phyloP scores from a whole-genome alignment of 1,284 basidiomycete species.

The Sanghuangporus sanghuang region DNA sequence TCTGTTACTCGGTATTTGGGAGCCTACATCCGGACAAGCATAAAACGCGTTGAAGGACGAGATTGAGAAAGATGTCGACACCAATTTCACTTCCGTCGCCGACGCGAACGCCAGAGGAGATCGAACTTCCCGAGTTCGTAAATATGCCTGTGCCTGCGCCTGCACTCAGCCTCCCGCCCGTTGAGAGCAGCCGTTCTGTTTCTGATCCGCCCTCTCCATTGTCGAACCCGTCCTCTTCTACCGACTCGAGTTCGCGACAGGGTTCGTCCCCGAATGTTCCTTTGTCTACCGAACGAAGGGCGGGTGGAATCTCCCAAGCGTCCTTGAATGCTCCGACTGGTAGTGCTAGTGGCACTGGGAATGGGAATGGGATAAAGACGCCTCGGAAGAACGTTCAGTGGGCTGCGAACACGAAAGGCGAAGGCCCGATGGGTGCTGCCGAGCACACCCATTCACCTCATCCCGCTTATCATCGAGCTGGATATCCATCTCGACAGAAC shows the following conservation, averaged over 20 bases:
- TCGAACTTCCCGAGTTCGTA: not conserved
- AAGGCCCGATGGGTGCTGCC: conserved; percentile 5
- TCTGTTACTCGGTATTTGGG: not conserved
- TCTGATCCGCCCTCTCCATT: not conserved
- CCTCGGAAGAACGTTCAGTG: conserved; percentile 44
- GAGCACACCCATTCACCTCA: not conserved
- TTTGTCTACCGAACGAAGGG: not conserved
- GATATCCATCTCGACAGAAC: not conserved
- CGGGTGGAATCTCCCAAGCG: not conserved
- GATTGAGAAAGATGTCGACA: not conserved
- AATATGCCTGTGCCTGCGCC: not conserved
- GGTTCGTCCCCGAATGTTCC: not conserved
- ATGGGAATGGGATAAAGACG: conserved; percentile 32
- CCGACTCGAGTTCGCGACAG: not conserved
- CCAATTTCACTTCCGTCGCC: not conserved
- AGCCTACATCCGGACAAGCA: not conserved
- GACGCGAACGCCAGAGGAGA: not conserved
- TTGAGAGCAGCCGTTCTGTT: not conserved
- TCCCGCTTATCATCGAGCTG: not conserved
- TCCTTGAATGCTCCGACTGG: not conserved
- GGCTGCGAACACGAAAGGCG: conserved; percentile 24
- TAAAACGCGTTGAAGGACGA: not conserved
- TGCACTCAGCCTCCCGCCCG: not conserved
- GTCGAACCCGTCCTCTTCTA: not conserved
- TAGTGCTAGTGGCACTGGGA: not conserved